A percentile compares a stretch with the other conserved stretches of the same genome.
Evolutionary conservation across 1,139 yeast genomes (phyloP).

Genomic region (Hansenula sp.): DNA sequence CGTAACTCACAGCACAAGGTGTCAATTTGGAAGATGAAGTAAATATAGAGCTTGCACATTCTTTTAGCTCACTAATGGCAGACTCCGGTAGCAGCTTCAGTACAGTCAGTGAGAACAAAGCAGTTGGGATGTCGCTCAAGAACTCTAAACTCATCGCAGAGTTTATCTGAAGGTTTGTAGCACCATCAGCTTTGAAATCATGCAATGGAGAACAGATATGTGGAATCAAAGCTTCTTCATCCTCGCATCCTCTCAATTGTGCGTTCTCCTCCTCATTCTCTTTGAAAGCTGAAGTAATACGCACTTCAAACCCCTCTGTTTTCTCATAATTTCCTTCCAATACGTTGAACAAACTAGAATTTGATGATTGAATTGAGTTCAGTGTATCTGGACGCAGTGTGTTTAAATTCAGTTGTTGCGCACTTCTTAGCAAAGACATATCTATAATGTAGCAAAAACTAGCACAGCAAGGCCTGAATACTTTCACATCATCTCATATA

Average conservation of each 20-base stretch:
- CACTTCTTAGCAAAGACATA: constrained; percentile 1
- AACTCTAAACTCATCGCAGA: constrained; percentile 3
- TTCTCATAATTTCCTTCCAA: too few relatives aligned
- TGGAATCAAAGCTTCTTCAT: background rate
- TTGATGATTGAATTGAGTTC: constrained; percentile 16
- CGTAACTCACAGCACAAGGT: constrained; percentile 7
- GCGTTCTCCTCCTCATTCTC: constrained; percentile 1
- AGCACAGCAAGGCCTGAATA: background rate
- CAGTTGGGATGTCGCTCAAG: constrained; percentile 11
- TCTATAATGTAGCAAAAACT: background rate
- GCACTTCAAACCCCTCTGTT: too few relatives aligned
- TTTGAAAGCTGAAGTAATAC: too few relatives aligned
- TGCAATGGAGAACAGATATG: background rate
- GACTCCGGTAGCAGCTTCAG: constrained; percentile 8
- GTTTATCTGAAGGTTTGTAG: background rate
- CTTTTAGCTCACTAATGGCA: background rate
- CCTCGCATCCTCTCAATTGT: background rate
- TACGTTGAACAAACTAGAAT: constrained; percentile 8
- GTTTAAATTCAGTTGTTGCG: background rate
- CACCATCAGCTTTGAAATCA: constrained; percentile 2
- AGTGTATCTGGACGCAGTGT: constrained; percentile 10
- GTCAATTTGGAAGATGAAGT: constrained; percentile 19
- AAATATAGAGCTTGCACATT: constrained; percentile 6
- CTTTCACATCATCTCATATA: too few relatives aligned
- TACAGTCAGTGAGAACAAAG: constrained; percentile 11